Conservation (phyloP, 2,329 filamentous ascomycete genomes). For the Graphiopsis chlorocephala region DNA sequence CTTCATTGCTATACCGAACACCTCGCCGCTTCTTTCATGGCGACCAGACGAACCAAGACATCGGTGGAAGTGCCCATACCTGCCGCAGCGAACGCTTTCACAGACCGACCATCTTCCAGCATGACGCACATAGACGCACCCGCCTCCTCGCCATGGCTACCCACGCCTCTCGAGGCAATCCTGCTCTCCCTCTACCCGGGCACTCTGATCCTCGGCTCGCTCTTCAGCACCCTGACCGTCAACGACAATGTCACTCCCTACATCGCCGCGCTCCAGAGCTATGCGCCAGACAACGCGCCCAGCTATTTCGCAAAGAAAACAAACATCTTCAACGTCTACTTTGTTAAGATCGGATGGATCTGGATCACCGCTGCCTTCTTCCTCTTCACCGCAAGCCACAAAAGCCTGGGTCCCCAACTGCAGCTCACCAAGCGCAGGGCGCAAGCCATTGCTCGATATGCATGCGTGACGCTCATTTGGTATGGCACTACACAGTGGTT, state of each 20-base stretch:
- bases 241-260: conserved; percentile 54
- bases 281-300: conserved; percentile 58
- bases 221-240: conserved; percentile 72
- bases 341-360: conserved; percentile 93
- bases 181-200: conserved; percentile 70
- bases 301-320: conserved; percentile 92
- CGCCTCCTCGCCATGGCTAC: conserved; percentile 58
- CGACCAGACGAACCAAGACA: conserved; percentile 20
- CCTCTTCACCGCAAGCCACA: conserved; percentile 67
- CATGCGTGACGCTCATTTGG: conserved; percentile 73
- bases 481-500: conserved; percentile 91
- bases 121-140: conserved; percentile 15
- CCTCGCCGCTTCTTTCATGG: conserved; percentile 5
- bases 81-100: conserved; percentile 17
- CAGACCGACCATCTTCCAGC: conserved; percentile 9
- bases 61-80: conserved; percentile 25
- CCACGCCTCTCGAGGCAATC: conserved; percentile 64
- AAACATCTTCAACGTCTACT: conserved; percentile 88
- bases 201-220: conserved; percentile 74
- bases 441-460: conserved; percentile 67
- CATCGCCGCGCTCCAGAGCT: conserved; percentile 61
- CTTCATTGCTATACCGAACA: background rate
- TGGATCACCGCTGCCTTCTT: conserved; percentile 80
- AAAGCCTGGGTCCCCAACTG: conserved; percentile 46
- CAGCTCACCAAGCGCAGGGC: conserved; percentile 46